A percentile compares a stretch with the other conserved stretches of the same genome.
phyloP scores from a whole-genome alignment of 2,329 filamentous ascomycete species.

The Colletotrichum sp. region DNA sequence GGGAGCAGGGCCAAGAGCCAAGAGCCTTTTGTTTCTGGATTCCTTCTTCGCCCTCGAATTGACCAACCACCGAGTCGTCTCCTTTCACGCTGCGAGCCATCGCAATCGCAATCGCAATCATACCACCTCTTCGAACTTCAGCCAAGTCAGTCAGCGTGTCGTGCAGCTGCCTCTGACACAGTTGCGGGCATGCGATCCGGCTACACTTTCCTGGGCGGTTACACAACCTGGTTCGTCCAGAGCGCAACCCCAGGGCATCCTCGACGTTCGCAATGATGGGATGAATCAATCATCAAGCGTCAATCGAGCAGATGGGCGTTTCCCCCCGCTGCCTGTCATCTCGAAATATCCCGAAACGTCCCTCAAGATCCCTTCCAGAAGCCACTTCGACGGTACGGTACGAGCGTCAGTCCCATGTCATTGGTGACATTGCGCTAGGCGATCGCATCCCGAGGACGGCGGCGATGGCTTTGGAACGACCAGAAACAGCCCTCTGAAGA shows the following conservation, averaged over 20 bases:
- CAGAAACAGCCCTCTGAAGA: not conserved
- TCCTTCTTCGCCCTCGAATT: not conserved
- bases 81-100: not conserved
- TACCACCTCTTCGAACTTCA: not conserved
- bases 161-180: not conserved
- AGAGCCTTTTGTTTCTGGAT: constrained; percentile 4
- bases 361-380: not conserved
- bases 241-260: not conserved
- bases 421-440: not conserved
- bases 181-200: not conserved
- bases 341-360: not conserved
- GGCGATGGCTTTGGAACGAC: not conserved
- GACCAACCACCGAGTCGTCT: not conserved
- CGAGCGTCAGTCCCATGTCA: not conserved
- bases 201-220: not conserved
- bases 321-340: not conserved
- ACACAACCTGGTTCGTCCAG: not conserved
- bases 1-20: not conserved
- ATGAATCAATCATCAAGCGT: not conserved
- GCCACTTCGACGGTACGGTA: not conserved
- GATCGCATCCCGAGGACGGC: not conserved
- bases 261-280: not conserved
- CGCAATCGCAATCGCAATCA: not conserved
- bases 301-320: not conserved
- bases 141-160: not conserved